phyloP scores from a whole-genome alignment of 2,329 filamentous ascomycete genomes.

The Hymenoscyphus linearis region DNA sequence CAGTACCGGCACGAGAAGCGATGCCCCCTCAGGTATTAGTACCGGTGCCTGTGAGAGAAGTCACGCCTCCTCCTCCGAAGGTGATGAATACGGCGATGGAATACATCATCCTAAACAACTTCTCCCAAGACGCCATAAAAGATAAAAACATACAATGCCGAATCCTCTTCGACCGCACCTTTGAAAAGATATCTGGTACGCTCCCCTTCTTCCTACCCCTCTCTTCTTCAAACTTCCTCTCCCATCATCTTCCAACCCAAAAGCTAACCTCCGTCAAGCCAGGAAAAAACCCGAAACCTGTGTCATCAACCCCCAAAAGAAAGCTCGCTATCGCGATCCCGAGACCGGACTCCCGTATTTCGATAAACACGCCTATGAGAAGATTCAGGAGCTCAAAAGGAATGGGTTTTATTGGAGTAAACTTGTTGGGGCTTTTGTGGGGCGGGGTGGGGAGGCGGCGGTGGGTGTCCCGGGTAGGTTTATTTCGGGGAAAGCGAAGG shows the following conservation, averaged over 20 bases:
- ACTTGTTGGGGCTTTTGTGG: conserved; percentile 78
- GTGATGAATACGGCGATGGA: conserved; percentile 50
- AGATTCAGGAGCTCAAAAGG: conserved; percentile 68
- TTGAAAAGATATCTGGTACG: conserved; percentile 42
- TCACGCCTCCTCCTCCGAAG: conserved; percentile 26
- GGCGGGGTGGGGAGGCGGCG: conserved; percentile 58
- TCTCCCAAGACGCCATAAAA: conserved; percentile 44
- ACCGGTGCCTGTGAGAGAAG: conserved; percentile 14
- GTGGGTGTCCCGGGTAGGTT: conserved; percentile 79
- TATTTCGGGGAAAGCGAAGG: neutral
- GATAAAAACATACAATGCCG: conserved; percentile 50
- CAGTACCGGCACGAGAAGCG: neutral
- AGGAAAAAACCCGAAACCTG: conserved; percentile 48
- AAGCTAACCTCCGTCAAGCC: conserved; percentile 19
- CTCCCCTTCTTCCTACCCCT: conserved; percentile 7
- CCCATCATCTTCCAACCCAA: neutral
- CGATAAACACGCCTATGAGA: conserved; percentile 73
- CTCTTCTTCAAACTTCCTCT: neutral
- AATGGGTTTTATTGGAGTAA: conserved; percentile 80
- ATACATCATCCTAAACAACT: conserved; percentile 53
- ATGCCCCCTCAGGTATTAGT: conserved; percentile 16
- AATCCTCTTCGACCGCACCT: conserved; percentile 49
- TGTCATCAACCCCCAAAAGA: conserved; percentile 71
- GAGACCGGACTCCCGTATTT: conserved; percentile 77
- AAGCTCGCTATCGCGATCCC: conserved; percentile 77